A percentile compares a stretch with the other conserved stretches of the same genome.
Evolutionary conservation across 2,329 filamentous ascomycete species (phyloP).

Genomic region (Saccharata proteae): DNA sequence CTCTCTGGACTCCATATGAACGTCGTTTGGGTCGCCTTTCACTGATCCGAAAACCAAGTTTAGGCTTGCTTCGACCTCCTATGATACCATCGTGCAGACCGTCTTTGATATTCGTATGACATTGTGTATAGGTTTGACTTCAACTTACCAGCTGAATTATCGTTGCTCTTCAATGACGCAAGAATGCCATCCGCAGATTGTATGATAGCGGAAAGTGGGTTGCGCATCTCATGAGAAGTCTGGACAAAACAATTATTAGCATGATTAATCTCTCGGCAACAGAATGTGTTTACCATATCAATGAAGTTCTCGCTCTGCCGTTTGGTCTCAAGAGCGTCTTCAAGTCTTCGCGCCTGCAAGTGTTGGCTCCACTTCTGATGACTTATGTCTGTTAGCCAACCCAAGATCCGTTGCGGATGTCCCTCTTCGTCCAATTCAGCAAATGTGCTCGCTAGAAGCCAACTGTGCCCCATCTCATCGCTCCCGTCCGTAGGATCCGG

Average conservation of each 20-base stretch:
- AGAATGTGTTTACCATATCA: conserved; percentile 16
- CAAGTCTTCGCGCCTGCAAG: conserved; percentile 17
- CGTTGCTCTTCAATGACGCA: conserved; percentile 9
- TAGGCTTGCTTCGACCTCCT: no score
- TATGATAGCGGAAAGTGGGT: conserved; percentile 17
- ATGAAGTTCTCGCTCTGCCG: conserved; percentile 25
- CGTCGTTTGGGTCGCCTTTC: no score
- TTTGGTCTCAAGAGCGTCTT: conserved; percentile 25
- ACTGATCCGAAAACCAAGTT: no score
- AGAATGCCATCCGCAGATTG: conserved; percentile 23
- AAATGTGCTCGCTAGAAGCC: conserved; percentile 20
- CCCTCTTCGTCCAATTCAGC: conserved; percentile 19
- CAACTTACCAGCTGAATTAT: background rate
- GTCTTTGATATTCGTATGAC: no score
- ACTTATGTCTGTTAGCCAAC: conserved; percentile 23
- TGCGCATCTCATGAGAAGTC: conserved; percentile 8
- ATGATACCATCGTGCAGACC: no score
- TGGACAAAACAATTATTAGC: background rate
- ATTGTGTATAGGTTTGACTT: no score
- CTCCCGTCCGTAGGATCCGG: background rate
- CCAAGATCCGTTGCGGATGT: conserved; percentile 16
- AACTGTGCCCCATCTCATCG: conserved; percentile 8
- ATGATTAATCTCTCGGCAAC: background rate
- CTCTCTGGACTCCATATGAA: no score
- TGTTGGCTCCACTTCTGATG: conserved; percentile 20